phyloP scores from a whole-genome alignment of 106 monocot species.

The Apostasia shenzhenica region DNA sequence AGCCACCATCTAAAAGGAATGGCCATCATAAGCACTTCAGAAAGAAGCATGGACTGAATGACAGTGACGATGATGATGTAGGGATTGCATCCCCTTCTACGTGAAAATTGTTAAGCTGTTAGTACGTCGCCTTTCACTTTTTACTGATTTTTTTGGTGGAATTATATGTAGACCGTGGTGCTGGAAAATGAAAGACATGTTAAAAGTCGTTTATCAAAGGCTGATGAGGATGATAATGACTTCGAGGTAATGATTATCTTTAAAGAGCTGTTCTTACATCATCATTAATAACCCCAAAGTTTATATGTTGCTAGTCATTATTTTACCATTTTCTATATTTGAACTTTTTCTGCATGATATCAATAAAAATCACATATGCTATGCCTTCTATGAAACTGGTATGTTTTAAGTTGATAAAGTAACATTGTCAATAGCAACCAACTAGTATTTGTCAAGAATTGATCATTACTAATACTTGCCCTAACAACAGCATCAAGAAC shows the following conservation, averaged over 20 bases:
- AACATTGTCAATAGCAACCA: too few species aligned
- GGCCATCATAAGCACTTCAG: conserved; percentile 46
- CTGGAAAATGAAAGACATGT: conserved; percentile 16
- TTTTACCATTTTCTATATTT: too few species aligned
- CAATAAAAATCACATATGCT: too few species aligned
- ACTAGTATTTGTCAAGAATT: too few species aligned
- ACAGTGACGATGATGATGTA: conserved; percentile 61
- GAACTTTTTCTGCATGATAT: too few species aligned
- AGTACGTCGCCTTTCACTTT: conserved; percentile 5
- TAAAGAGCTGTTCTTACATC: not conserved
- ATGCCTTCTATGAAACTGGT: too few species aligned
- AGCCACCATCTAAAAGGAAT: conserved; percentile 18
- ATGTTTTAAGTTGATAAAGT: too few species aligned
- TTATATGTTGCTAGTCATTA: too few species aligned
- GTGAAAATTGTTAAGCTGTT: conserved; percentile 1
- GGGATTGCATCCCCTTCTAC: conserved; percentile 5
- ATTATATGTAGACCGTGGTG: conserved; percentile 5
- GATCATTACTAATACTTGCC: too few species aligned
- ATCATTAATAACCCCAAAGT: not conserved
- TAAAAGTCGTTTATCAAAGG: conserved; percentile 9
- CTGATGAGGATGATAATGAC: conserved; percentile 5
- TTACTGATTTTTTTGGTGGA: conserved; percentile 22
- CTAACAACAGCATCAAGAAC: too few species aligned
- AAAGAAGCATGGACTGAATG: conserved; percentile 43
- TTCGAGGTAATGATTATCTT: conserved; percentile 2